These are phyloP conservation scores for Fraxinus angustifolia DNA, from an alignment of 305 asterid genomes.

Conservation along the genomic window DNA sequence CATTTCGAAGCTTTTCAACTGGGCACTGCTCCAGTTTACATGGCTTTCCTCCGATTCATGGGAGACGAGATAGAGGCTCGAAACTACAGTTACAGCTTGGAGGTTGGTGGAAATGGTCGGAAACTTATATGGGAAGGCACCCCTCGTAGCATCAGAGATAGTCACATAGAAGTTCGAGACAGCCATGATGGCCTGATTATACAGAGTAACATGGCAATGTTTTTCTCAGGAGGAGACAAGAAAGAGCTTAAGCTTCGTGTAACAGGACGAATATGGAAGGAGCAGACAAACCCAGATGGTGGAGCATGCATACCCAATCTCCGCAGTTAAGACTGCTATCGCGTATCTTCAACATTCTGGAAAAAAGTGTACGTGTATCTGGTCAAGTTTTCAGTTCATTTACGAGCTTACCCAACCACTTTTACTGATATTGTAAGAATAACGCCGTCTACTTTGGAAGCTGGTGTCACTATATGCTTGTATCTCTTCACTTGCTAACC, in stretches of 20 bases:
- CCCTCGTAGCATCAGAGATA: slow-evolving; percentile 75
- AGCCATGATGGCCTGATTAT: slow-evolving; percentile 79
- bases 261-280: slow-evolving; percentile 82
- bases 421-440: slow-evolving; percentile 17
- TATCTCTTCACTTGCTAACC: not conserved
- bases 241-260: slow-evolving; percentile 78
- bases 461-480: not conserved
- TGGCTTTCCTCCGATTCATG: slow-evolving; percentile 87
- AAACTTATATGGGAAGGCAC: slow-evolving; percentile 85
- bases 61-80: slow-evolving; percentile 75
- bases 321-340: slow-evolving; percentile 18
- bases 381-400: not conserved
- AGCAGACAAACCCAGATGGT: slow-evolving; percentile 59
- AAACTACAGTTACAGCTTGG: slow-evolving; percentile 72
- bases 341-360: slow-evolving; percentile 14
- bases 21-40: slow-evolving; percentile 77
- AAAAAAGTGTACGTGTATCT: slow-evolving; percentile 7
- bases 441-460: not conserved
- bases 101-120: slow-evolving; percentile 82
- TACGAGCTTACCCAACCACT: not conserved
- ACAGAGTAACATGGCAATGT: slow-evolving; percentile 82
- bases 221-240: slow-evolving; percentile 76
- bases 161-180: slow-evolving; percentile 74
- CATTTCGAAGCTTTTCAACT: slow-evolving; percentile 84
- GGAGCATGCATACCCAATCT: slow-evolving; percentile 76